These are phyloP conservation scores for Fusarium praegraminearum DNA, from an alignment of 2,329 filamentous ascomycete species.

Conservation along the genomic window DNA sequence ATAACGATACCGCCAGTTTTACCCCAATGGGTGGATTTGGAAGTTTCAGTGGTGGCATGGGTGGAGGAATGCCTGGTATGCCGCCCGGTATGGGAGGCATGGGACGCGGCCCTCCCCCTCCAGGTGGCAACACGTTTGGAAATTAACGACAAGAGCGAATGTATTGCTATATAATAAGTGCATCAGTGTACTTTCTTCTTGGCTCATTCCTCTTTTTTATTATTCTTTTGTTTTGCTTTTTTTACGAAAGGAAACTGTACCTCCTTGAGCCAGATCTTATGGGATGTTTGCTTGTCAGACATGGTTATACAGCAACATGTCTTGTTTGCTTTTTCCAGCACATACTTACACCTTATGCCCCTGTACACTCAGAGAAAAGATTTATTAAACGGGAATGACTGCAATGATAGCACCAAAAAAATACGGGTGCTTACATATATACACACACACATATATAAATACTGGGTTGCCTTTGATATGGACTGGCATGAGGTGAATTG, in stretches of 20 bases:
- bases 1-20: conserved; percentile 52
- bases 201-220: background rate
- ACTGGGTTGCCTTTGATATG: background rate
- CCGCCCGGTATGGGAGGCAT: conserved; percentile 36
- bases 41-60: conserved; percentile 45
- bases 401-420: background rate
- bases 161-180: conserved; percentile 8
- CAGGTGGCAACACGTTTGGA: conserved; percentile 47
- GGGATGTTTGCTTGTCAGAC: background rate
- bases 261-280: background rate
- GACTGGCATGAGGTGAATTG: no score
- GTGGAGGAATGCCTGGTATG: conserved; percentile 44
- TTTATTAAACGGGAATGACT: background rate
- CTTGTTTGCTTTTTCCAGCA: background rate
- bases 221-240: conserved; percentile 4
- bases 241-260: background rate
- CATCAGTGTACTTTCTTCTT: background rate
- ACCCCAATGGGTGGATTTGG: conserved; percentile 49
- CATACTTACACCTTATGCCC: background rate
- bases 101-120: conserved; percentile 32
- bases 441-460: background rate
- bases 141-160: conserved; percentile 25
- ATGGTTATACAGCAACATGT: background rate
- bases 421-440: background rate
- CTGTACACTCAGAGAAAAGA: background rate